Conservation (phyloP, 257 asterid genomes). For the Forsythia suspensa region DNA sequence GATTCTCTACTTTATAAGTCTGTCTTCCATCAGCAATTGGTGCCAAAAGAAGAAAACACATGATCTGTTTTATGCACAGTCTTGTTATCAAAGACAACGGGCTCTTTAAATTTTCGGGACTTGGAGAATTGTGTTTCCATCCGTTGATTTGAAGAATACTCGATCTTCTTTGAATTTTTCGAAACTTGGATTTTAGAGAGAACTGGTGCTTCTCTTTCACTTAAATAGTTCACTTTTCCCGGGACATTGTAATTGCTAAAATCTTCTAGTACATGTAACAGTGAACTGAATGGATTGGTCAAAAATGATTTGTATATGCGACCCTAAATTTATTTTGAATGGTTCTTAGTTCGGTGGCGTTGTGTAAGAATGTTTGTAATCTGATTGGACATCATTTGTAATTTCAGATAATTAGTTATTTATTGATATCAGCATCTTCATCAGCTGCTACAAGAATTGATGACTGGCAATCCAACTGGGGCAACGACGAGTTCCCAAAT, state of each 20-base stretch:
- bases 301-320: too few species aligned
- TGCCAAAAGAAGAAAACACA: background rate
- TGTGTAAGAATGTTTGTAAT: background rate
- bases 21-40: conserved; percentile 1
- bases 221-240: too few species aligned
- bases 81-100: background rate
- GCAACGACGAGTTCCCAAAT: conserved; percentile 77
- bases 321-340: too few species aligned
- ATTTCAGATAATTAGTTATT: conserved; percentile 74
- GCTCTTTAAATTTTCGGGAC: too few species aligned
- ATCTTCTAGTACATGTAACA: too few species aligned
- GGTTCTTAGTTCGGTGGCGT: background rate
- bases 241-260: too few species aligned
- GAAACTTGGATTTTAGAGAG: too few species aligned
- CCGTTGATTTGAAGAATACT: too few species aligned
- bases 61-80: background rate
- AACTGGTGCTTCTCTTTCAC: too few species aligned
- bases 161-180: too few species aligned
- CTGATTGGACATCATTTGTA: conserved; percentile 10
- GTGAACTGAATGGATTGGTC: too few species aligned
- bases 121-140: background rate
- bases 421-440: conserved; percentile 89
- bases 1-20: conserved; percentile 14
- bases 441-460: conserved; percentile 69
- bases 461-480: conserved; percentile 87